Conservation (phyloP, 352 stramenopile genomes). For the Phytophthora nicotianae region DNA sequence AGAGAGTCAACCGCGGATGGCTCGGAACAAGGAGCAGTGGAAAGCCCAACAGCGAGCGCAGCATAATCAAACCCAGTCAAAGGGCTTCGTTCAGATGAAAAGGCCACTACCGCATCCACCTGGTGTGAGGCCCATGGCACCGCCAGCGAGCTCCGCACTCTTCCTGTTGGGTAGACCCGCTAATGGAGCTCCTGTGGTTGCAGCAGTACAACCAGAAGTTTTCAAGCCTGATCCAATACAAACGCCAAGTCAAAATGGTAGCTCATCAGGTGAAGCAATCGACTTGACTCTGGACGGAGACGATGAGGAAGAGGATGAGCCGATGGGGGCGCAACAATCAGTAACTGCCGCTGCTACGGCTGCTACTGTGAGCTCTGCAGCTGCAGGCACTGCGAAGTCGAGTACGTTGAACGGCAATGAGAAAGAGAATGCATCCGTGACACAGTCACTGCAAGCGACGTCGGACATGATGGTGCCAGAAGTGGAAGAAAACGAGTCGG, state of each 20-base stretch:
- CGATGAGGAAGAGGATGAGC: constrained; percentile 61
- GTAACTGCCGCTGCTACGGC: not conserved
- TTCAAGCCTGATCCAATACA: constrained; percentile 22
- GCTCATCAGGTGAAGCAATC: constrained; percentile 34
- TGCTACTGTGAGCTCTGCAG: constrained; percentile 5
- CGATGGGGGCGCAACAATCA: constrained; percentile 17
- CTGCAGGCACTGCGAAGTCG: constrained; percentile 10
- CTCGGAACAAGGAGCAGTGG: constrained; percentile 47
- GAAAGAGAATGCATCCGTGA: not conserved
- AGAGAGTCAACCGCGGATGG: constrained; percentile 22
- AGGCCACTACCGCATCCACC: not conserved
- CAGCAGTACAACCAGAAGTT: not conserved
- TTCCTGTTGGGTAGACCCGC: constrained; percentile 19
- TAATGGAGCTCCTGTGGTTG: not conserved
- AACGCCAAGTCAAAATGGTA: constrained; percentile 6
- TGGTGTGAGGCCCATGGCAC: constrained; percentile 5
- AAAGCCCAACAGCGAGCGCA: constrained; percentile 36
- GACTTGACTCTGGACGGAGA: constrained; percentile 67
- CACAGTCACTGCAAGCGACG: not conserved
- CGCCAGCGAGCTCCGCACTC: constrained; percentile 10
- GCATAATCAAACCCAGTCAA: constrained; percentile 18
- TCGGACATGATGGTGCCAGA: constrained; percentile 14
- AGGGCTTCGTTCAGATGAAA: constrained; percentile 22
- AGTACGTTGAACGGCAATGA: constrained; percentile 1
- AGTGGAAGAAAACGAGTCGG: constrained; percentile 47